Evolutionary conservation across 305 asterid species (phyloP), one percentile per base, ranked within the genome.

Genomic region (Fraxinus velutina): DNA sequence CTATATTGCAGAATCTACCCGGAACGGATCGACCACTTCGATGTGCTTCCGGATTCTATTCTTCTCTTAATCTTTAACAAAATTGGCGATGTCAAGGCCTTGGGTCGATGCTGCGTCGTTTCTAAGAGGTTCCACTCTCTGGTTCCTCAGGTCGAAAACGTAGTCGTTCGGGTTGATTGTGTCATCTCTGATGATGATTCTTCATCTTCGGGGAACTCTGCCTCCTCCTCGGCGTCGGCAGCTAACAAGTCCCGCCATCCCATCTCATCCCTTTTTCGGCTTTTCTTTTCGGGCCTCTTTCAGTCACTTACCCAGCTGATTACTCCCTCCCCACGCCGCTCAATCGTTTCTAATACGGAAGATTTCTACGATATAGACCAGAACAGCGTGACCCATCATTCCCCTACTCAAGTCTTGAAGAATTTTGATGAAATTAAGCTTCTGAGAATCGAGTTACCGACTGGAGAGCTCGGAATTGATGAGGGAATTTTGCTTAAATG

Each of bases 141-240:
- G 6, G 89, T 92, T 0, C 90, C 90, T 2, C 92, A 87, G 77
- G 94, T 92, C 9, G 92, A 92, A 5, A 87, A 88, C 85, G 90
- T 90, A 79, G 84, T 88, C 77, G 96, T 92, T 30, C 92, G 92
- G 19, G 96, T 92, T 17, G 96, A 92, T 44, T 92, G 96, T 81
- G 94, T 92, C 44, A 92, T 90, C 76, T 89, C 93, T 39, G 92
- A 90, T 78, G 90, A 91, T 73, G 90, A 91, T 79, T 19, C 79
- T 15, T 6, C 64, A 15, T 77, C 47, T 0, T 27, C 84, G 22
- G 62, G 62, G n/a, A 50, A 15, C 21, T 74, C 79, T 3, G 30
- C 75, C 15, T 13, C 87, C 2, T 76, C 88, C 0, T 29, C 86
- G 1, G 81, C 87, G 3, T 29, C 85, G 1, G 81, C 87, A 2